Evolutionary conservation across 2,329 filamentous ascomycete species (phyloP).

Genomic region (Aspergillus oerlinghausenensis): DNA sequence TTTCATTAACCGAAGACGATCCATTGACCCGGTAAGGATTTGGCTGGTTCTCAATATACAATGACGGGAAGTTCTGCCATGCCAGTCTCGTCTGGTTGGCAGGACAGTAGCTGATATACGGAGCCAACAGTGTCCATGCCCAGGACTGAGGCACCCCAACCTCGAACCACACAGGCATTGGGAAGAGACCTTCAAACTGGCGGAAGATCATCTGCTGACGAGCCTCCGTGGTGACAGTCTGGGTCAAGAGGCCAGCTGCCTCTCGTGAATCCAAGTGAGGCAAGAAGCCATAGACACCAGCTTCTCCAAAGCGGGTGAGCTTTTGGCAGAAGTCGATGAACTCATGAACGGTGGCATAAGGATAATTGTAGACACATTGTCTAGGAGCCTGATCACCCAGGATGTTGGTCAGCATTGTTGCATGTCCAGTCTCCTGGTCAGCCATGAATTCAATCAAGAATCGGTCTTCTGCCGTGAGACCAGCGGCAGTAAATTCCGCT

Average conservation of each 20-base stretch:
- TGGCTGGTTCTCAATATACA: slow-evolving; percentile 70
- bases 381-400: slow-evolving; percentile 65
- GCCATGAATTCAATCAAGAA: slow-evolving; percentile 72
- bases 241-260: slow-evolving; percentile 66
- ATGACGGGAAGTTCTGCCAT: slow-evolving; percentile 79
- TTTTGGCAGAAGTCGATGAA: slow-evolving; percentile 82
- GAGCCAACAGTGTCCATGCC: slow-evolving; percentile 77
- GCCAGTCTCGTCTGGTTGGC: slow-evolving; percentile 66
- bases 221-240: slow-evolving; percentile 73
- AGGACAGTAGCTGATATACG: slow-evolving; percentile 75
- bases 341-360: slow-evolving; percentile 67
- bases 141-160: slow-evolving; percentile 76
- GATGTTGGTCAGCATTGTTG: slow-evolving; percentile 72
- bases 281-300: slow-evolving; percentile 76
- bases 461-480: slow-evolving; percentile 65
- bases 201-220: slow-evolving; percentile 82
- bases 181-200: slow-evolving; percentile 73
- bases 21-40: slow-evolving; percentile 66
- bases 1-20: slow-evolving; percentile 60
- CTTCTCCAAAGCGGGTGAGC: slow-evolving; percentile 75
- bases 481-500: slow-evolving; percentile 64
- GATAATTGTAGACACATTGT: slow-evolving; percentile 80
- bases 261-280: slow-evolving; percentile 72
- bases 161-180: slow-evolving; percentile 80
- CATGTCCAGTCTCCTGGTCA: slow-evolving; percentile 72